A percentile compares a stretch with the other conserved stretches of the same genome.
Conservation (phyloP, 164 flowering plant species). For the Tetrastigma voinierianum region DNA sequence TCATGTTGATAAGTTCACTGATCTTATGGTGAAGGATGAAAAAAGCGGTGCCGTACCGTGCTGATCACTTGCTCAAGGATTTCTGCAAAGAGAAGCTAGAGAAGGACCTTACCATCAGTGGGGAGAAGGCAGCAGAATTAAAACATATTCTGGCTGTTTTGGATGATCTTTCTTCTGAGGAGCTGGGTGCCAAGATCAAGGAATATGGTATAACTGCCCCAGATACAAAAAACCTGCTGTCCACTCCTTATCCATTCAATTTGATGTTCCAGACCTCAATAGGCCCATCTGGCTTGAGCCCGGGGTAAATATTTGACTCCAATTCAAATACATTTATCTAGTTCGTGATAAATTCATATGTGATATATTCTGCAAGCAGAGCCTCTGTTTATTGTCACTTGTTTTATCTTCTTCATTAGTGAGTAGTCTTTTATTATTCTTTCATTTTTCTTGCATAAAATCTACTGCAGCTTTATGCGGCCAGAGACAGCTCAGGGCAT, state of each 20-base stretch:
- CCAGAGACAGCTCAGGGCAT: conserved; percentile 99
- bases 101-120: conserved; percentile 61
- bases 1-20: too few relatives aligned
- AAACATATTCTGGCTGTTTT: conserved; percentile 74
- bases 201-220: conserved; percentile 92
- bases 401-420: too few relatives aligned
- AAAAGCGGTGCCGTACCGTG: conserved; percentile 69
- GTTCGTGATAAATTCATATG: too few relatives aligned
- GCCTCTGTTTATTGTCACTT: too few relatives aligned
- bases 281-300: conserved; percentile 83
- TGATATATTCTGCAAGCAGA: too few relatives aligned
- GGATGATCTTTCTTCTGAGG: conserved; percentile 84
- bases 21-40: too few relatives aligned
- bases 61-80: conserved; percentile 93
- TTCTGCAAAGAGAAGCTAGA: conserved; percentile 89
- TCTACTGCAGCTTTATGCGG: conserved; percentile 74
- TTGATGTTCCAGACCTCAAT: conserved; percentile 96
- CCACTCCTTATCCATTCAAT: conserved; percentile 96
- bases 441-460: not conserved
- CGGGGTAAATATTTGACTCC: conserved; percentile 54
- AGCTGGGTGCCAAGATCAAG: conserved; percentile 86
- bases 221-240: conserved; percentile 91
- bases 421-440: too few relatives aligned
- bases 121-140: conserved; percentile 73
- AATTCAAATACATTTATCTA: too few relatives aligned